Percentiles rank a stretch among this genome's conserved stretches.
Conservation (phyloP, 192 early-diverging fungal genomes). For the Backusella morwellensis region DNA sequence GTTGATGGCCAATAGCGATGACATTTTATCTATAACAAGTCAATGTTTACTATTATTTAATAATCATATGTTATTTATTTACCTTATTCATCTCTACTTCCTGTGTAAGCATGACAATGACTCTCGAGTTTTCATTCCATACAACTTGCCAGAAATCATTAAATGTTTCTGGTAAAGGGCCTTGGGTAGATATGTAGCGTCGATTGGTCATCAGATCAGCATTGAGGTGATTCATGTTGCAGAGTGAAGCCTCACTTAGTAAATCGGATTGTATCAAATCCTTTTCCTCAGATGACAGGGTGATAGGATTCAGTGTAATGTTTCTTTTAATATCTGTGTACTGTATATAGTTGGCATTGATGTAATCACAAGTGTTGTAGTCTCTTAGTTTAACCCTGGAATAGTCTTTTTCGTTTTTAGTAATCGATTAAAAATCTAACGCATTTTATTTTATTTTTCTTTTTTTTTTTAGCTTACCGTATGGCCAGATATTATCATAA, state of each 20-base stretch:
- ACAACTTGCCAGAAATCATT: slow-evolving; percentile 93
- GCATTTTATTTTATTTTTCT: neutral
- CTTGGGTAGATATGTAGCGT: slow-evolving; percentile 52
- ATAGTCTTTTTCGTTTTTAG: slow-evolving; percentile 20
- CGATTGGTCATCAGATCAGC: neutral
- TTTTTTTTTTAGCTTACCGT: slow-evolving; percentile 47
- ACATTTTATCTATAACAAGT: slow-evolving; percentile 56
- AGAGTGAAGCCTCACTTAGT: slow-evolving; percentile 12
- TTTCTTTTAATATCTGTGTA: slow-evolving; percentile 67
- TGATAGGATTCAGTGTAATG: slow-evolving; percentile 22
- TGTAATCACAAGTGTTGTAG: slow-evolving; percentile 56
- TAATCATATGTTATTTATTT: slow-evolving; percentile 10
- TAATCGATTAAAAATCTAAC: neutral
- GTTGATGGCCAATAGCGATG: slow-evolving; percentile 85
- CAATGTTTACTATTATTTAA: neutral
- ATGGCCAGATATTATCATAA: slow-evolving; percentile 83
- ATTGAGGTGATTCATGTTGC: neutral
- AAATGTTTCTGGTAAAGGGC: slow-evolving; percentile 78
- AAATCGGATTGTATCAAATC: neutral
- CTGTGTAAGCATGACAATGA: slow-evolving; percentile 93
- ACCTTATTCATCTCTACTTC: slow-evolving; percentile 79
- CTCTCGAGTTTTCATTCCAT: slow-evolving; percentile 79
- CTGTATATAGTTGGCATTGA: slow-evolving; percentile 45
- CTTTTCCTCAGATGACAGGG: slow-evolving; percentile 21
- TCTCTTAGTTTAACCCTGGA: slow-evolving; percentile 28